Evolutionary conservation across 2,329 filamentous ascomycete species (phyloP).

Genomic region (Alternaria sp.): DNA sequence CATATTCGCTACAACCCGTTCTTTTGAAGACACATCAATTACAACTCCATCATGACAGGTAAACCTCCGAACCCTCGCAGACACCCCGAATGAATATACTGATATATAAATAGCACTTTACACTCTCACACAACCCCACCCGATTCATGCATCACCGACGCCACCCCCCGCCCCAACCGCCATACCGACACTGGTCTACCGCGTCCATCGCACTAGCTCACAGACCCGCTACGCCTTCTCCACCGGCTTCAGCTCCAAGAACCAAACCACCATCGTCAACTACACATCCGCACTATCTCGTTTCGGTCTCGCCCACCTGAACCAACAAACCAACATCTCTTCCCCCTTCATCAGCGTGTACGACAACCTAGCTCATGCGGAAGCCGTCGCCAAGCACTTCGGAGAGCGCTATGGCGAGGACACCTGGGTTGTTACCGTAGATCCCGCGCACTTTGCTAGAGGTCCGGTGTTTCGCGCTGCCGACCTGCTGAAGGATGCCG

Average conservation of each 20-base stretch:
- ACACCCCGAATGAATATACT: neutral
- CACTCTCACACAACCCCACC: slow-evolving; percentile 3
- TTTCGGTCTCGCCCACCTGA: slow-evolving; percentile 40
- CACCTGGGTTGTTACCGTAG: slow-evolving; percentile 35
- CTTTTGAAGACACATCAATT: neutral
- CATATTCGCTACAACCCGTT: neutral
- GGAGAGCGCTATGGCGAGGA: slow-evolving; percentile 29
- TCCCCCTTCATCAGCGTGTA: slow-evolving; percentile 46
- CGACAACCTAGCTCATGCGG: slow-evolving; percentile 33
- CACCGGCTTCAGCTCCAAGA: slow-evolving; percentile 42
- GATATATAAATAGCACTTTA: slow-evolving; percentile 14
- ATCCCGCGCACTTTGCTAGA: slow-evolving; percentile 38
- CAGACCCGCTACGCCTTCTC: slow-evolving; percentile 42
- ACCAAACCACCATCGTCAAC: slow-evolving; percentile 44
- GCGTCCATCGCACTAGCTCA: slow-evolving; percentile 33
- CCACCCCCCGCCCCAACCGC: slow-evolving; percentile 23
- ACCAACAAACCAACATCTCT: slow-evolving; percentile 44
- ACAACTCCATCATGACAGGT: slow-evolving; percentile 22
- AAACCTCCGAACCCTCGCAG: neutral
- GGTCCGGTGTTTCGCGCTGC: slow-evolving; percentile 43
- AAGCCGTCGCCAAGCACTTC: slow-evolving; percentile 33
- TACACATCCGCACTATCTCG: slow-evolving; percentile 28
- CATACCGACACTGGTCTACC: slow-evolving; percentile 40
- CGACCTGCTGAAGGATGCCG: slow-evolving; percentile 31
- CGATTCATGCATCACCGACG: neutral